Percentiles rank a stretch among this genome's conserved stretches.
Conservation (phyloP, 2,329 filamentous ascomycete species). For the Chrysoporthe puriensis region DNA sequence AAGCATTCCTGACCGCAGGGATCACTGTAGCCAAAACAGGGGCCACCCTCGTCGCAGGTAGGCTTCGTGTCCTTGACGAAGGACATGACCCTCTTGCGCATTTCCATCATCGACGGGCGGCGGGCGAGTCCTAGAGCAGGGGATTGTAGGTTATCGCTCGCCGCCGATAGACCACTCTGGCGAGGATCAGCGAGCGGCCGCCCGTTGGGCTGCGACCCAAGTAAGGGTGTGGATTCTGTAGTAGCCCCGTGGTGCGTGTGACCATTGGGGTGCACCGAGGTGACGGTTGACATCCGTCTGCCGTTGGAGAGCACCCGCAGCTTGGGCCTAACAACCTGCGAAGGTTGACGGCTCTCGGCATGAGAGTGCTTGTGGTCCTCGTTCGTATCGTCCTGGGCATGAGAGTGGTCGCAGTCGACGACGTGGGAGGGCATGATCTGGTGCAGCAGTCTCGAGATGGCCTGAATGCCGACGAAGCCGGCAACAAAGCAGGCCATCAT, state of each 20-base stretch:
- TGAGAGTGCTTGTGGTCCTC: slow-evolving; percentile 36
- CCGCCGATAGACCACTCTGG: slow-evolving; percentile 37
- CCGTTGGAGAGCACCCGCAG: slow-evolving; percentile 28
- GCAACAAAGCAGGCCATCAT: slow-evolving; percentile 71
- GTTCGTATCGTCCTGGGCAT: slow-evolving; percentile 54
- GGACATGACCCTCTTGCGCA: slow-evolving; percentile 62
- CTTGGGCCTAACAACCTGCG: slow-evolving; percentile 24
- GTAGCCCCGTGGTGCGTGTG: slow-evolving; percentile 28
- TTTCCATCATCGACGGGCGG: slow-evolving; percentile 57
- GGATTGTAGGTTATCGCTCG: slow-evolving; percentile 36
- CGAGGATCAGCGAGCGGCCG: slow-evolving; percentile 33
- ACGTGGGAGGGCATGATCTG: slow-evolving; percentile 77
- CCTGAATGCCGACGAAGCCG: slow-evolving; percentile 77
- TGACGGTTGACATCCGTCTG: slow-evolving; percentile 27
- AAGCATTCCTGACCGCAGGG: slow-evolving; percentile 69
- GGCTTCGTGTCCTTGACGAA: slow-evolving; percentile 68
- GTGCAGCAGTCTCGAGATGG: slow-evolving; percentile 73
- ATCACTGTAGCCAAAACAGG: slow-evolving; percentile 67
- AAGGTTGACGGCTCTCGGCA: slow-evolving; percentile 23
- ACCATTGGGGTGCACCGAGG: slow-evolving; percentile 24
- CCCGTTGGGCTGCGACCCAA: slow-evolving; percentile 37
- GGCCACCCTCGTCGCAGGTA: slow-evolving; percentile 63
- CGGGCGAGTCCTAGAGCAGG: slow-evolving; percentile 33
- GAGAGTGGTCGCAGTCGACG: slow-evolving; percentile 78
- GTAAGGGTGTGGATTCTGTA: slow-evolving; percentile 55